Conservation (phyloP, 108 stramenopile species). For the Licmophora abbreviata region DNA sequence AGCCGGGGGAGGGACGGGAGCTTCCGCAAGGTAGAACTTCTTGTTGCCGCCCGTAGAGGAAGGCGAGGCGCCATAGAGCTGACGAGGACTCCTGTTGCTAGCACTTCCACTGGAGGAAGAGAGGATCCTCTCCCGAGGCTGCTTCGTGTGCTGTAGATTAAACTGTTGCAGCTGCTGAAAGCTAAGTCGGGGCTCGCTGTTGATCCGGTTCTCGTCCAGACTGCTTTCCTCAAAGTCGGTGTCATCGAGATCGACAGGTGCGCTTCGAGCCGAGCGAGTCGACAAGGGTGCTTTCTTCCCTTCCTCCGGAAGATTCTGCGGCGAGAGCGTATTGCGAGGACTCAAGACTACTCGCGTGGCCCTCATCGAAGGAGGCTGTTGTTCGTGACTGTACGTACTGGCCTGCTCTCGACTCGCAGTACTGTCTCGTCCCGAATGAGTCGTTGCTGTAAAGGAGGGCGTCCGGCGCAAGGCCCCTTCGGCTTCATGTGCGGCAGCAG, state of each 20-base stretch:
- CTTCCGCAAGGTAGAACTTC: background rate
- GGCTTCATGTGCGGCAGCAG: background rate
- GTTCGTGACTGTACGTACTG: background rate
- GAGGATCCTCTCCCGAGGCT: background rate
- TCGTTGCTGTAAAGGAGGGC: background rate
- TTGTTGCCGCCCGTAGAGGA: background rate
- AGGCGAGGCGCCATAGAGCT: background rate
- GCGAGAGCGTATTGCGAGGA: background rate
- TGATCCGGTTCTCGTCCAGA: background rate
- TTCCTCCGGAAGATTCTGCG: too few relatives aligned
- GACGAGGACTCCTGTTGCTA: background rate
- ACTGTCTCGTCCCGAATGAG: background rate
- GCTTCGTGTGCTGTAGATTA: conserved; percentile 1
- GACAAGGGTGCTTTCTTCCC: background rate
- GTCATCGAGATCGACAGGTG: conserved; percentile 3
- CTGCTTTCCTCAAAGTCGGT: background rate
- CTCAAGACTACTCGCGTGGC: background rate
- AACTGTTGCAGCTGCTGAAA: conserved; percentile 6
- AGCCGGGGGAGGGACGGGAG: too few relatives aligned
- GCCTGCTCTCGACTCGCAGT: background rate
- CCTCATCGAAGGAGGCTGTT: background rate
- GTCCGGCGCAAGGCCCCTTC: background rate
- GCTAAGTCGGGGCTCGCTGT: background rate
- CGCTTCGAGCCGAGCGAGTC: background rate
- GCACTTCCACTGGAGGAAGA: background rate